These are phyloP conservation scores for Coemansia sp. DNA, from an alignment of 192 early-diverging fungal species.

Conservation along the genomic window DNA sequence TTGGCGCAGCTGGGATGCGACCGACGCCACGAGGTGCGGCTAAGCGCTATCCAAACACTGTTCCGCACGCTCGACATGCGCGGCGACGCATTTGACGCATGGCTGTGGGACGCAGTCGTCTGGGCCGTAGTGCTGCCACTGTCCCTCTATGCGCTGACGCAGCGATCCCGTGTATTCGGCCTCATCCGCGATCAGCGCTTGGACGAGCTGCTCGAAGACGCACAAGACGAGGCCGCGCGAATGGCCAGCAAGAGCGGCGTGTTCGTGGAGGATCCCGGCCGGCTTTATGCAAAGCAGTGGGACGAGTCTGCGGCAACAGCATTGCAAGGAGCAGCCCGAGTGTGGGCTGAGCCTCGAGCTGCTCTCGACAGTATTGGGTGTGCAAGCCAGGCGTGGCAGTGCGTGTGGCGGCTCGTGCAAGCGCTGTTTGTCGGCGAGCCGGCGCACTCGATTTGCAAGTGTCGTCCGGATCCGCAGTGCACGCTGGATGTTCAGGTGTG, in stretches of 20 bases:
- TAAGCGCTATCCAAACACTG: constrained; percentile 91
- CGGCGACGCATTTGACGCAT: constrained; percentile 66
- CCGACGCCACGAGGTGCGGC: constrained; percentile 83
- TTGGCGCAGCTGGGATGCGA: constrained; percentile 84
- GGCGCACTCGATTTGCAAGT: neutral
- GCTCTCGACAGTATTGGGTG: constrained; percentile 14
- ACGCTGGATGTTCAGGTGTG: neutral
- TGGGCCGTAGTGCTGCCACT: constrained; percentile 88
- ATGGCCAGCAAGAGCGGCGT: constrained; percentile 38
- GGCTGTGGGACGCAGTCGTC: constrained; percentile 81
- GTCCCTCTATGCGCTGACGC: constrained; percentile 17
- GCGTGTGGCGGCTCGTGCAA: constrained; percentile 24
- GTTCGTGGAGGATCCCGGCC: constrained; percentile 37
- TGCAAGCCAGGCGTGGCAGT: constrained; percentile 21
- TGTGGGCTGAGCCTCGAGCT: constrained; percentile 18
- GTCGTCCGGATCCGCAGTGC: neutral
- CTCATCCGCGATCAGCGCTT: constrained; percentile 1
- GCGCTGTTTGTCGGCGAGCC: constrained; percentile 19
- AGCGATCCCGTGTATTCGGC: constrained; percentile 23
- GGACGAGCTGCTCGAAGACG: constrained; percentile 17
- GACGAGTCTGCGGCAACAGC: constrained; percentile 47
- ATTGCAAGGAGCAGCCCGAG: constrained; percentile 26
- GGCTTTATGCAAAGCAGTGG: constrained; percentile 39
- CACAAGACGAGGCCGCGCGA: constrained; percentile 12
- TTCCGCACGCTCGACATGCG: constrained; percentile 93